A percentile compares a stretch with the other conserved stretches of the same genome.
These are phyloP conservation scores for Castanospermum australe DNA, from an alignment of 306 rosid species.

Conservation along the genomic window DNA sequence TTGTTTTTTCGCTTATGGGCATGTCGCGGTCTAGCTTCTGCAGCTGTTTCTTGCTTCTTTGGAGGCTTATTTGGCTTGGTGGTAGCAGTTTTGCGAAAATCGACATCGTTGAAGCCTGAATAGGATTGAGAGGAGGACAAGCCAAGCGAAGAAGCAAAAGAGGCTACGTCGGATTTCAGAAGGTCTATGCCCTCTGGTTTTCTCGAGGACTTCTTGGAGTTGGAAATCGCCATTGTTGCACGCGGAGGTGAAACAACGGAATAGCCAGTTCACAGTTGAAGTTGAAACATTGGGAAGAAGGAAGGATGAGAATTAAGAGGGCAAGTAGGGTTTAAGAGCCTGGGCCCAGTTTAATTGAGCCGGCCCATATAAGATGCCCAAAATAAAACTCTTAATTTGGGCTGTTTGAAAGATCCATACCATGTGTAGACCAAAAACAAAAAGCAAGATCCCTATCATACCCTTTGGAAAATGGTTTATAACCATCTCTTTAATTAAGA, in stretches of 20 bases:
- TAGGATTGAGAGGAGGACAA: slow-evolving; percentile 56
- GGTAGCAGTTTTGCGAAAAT: slow-evolving; percentile 63
- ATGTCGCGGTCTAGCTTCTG: slow-evolving; percentile 9
- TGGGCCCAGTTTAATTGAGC: neutral
- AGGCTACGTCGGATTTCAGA: slow-evolving; percentile 70
- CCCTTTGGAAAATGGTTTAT: too few species aligned
- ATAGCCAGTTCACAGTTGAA: neutral
- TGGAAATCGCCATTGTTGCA: slow-evolving; percentile 60
- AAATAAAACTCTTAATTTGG: too few species aligned
- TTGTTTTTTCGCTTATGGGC: slow-evolving; percentile 36
- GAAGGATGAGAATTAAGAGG: neutral
- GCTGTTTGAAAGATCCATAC: too few species aligned
- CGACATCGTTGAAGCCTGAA: slow-evolving; percentile 89
- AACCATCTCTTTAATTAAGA: too few species aligned
- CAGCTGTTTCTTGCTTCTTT: slow-evolving; percentile 32
- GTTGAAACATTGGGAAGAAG: neutral
- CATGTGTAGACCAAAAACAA: too few species aligned
- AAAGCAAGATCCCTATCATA: too few species aligned
- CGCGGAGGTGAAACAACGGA: neutral
- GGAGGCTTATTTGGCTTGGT: slow-evolving; percentile 36
- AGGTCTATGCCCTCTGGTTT: slow-evolving; percentile 46
- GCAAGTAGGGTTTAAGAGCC: slow-evolving; percentile 34
- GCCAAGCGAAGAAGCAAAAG: slow-evolving; percentile 85
- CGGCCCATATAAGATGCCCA: neutral
- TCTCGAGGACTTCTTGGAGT: slow-evolving; percentile 41